Evolutionary conservation across 495 filamentous ascomycete genomes (phyloP).

Genomic region (Xylaria venustula): DNA sequence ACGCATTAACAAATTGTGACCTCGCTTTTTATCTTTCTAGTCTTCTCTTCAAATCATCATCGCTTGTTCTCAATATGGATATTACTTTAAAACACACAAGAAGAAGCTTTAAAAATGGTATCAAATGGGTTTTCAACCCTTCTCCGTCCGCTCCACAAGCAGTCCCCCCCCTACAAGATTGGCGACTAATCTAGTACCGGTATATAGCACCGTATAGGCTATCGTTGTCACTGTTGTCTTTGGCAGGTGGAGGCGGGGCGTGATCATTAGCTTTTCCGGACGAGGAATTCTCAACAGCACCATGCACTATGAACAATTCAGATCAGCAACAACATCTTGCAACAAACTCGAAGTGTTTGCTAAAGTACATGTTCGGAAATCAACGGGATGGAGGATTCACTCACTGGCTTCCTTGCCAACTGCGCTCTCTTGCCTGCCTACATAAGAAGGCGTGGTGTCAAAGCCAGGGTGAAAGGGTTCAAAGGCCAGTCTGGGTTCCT

Average conservation of each 20-base stretch:
- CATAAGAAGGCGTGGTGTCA: slow-evolving; percentile 33
- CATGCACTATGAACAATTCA: slow-evolving; percentile 11
- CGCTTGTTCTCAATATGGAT: not conserved
- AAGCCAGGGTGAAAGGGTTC: slow-evolving; percentile 57
- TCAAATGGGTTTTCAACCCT: not conserved
- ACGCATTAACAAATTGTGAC: no score
- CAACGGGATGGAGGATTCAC: slow-evolving; percentile 23
- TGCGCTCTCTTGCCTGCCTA: slow-evolving; percentile 35
- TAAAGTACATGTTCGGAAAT: no score
- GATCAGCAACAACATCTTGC: not conserved
- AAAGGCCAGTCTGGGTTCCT: slow-evolving; percentile 32
- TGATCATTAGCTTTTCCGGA: not conserved
- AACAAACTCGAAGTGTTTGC: no score
- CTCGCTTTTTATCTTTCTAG: not conserved
- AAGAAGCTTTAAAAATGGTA: not conserved
- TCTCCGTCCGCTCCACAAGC: no score
- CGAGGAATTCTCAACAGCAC: slow-evolving; percentile 8
- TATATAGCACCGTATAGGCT: slow-evolving; percentile 28
- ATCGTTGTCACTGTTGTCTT: slow-evolving; percentile 4
- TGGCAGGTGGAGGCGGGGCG: not conserved
- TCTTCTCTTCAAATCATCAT: not conserved
- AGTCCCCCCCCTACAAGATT: no score
- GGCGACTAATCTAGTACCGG: slow-evolving; percentile 43
- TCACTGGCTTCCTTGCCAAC: slow-evolving; percentile 36
- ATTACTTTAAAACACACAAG: slow-evolving; percentile 1